A percentile compares a stretch with the other conserved stretches of the same genome.
phyloP scores from a whole-genome alignment of 148 eudicot species.

The Linanthus parryae region DNA sequence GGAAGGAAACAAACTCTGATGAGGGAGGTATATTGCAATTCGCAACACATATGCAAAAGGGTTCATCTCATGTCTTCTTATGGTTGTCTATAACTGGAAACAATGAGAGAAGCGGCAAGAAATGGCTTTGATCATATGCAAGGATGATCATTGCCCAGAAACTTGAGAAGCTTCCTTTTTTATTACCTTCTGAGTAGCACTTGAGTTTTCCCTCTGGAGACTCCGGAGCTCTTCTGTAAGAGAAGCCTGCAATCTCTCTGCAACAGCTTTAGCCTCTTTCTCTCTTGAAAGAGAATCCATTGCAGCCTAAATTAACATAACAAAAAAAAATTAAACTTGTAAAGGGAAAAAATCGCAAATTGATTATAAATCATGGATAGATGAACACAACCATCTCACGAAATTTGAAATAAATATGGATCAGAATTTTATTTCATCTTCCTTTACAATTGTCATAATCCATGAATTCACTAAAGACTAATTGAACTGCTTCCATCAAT shows the following conservation, averaged over 20 bases:
- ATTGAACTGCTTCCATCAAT: background rate
- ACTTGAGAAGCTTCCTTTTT: background rate
- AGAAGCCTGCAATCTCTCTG: slow-evolving; percentile 59
- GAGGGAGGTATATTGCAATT: slow-evolving; percentile 3
- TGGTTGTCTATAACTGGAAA: too few relatives aligned
- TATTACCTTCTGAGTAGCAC: slow-evolving; percentile 62
- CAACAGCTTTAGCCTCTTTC: slow-evolving; percentile 64
- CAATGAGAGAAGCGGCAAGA: background rate
- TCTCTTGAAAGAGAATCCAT: slow-evolving; percentile 63
- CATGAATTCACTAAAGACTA: slow-evolving; percentile 3
- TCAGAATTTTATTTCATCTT: background rate
- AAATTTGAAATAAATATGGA: too few relatives aligned
- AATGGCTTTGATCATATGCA: background rate
- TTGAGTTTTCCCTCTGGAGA: slow-evolving; percentile 59
- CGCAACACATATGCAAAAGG: background rate
- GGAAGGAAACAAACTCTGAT: slow-evolving; percentile 11
- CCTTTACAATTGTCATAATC: background rate
- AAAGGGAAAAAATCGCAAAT: too few relatives aligned
- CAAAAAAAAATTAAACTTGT: background rate
- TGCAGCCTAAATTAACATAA: slow-evolving; percentile 50
- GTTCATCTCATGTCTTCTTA: too few relatives aligned
- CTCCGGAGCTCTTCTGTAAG: slow-evolving; percentile 58
- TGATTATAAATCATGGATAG: too few relatives aligned
- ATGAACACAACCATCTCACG: too few relatives aligned
- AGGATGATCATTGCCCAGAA: background rate